phyloP scores from a whole-genome alignment of 805 yeast species.

The Saccharomycopsis fibuligera region DNA sequence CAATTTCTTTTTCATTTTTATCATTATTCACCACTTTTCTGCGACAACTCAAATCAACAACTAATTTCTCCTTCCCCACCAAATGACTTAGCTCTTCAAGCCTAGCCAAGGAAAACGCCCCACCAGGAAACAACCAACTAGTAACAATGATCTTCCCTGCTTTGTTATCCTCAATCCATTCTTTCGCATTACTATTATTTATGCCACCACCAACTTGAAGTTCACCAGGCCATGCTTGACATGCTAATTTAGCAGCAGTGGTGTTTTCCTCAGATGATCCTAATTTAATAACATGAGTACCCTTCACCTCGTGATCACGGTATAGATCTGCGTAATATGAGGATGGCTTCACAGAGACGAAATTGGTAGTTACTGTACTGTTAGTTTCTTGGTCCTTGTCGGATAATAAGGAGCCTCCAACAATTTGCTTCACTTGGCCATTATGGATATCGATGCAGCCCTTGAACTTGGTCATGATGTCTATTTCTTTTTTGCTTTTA shows the following conservation, averaged over 20 bases:
- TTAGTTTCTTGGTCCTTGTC: conserved; percentile 43
- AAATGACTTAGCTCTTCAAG: conserved; percentile 41
- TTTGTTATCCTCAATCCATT: conserved; percentile 70
- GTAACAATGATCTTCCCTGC: conserved; percentile 91
- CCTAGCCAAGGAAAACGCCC: conserved; percentile 44
- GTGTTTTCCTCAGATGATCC: conserved; percentile 77
- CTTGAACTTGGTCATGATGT: conserved; percentile 71
- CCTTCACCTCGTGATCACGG: conserved; percentile 46
- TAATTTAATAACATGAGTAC: conserved; percentile 90
- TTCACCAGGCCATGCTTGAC: conserved; percentile 61
- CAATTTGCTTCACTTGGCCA: conserved; percentile 95
- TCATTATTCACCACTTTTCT: conserved; percentile 27
- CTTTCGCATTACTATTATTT: conserved; percentile 59
- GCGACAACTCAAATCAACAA: conserved; percentile 87
- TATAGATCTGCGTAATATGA: conserved; percentile 71
- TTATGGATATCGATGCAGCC: conserved; percentile 95
- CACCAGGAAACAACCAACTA: conserved; percentile 78
- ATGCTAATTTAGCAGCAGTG: conserved; percentile 71
- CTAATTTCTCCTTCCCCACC: conserved; percentile 62
- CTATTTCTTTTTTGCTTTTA: too few relatives aligned
- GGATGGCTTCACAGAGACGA: conserved; percentile 69
- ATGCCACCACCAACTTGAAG: conserved; percentile 95
- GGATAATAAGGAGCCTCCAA: conserved; percentile 76
- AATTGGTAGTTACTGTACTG: conserved; percentile 54
- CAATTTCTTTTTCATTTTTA: conserved; percentile 22